Percentiles rank a stretch among this genome's conserved stretches.
These are phyloP conservation scores for Mycothermus thermophilus DNA, from an alignment of 495 filamentous ascomycete genomes.

Conservation along the genomic window DNA sequence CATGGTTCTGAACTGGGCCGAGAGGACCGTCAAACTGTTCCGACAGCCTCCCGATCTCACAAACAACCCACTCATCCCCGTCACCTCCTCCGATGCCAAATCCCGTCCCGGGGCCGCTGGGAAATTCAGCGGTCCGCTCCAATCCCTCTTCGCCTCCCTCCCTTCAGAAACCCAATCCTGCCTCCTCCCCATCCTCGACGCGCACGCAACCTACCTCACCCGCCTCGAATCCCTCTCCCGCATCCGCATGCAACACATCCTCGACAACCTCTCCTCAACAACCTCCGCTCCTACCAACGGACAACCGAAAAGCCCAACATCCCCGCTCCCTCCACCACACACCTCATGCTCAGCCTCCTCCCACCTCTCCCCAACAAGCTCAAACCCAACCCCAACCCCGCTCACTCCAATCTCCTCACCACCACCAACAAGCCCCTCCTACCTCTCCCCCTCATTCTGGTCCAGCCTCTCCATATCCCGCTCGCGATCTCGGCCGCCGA, in stretches of 20 bases:
- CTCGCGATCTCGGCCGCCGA: background rate
- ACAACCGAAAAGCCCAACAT: background rate
- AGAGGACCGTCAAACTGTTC: constrained; percentile 20
- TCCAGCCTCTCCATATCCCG: background rate
- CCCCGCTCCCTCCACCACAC: background rate
- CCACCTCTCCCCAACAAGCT: background rate
- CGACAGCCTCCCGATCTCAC: no score
- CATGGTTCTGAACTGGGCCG: constrained; percentile 32
- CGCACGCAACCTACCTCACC: constrained; percentile 40
- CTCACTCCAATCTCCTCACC: background rate
- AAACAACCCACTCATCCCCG: background rate
- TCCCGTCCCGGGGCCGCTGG: constrained; percentile 20
- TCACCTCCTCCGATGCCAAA: background rate
- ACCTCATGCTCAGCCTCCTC: background rate
- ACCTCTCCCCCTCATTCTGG: background rate
- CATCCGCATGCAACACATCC: constrained; percentile 30
- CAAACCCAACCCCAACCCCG: background rate
- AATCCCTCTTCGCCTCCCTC: constrained; percentile 33
- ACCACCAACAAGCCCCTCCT: background rate
- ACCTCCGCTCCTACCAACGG: background rate
- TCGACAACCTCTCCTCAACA: constrained; percentile 18
- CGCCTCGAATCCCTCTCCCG: constrained; percentile 33
- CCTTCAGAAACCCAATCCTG: constrained; percentile 18
- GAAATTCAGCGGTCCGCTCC: constrained; percentile 30
- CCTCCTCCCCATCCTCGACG: constrained; percentile 32